phyloP scores from a whole-genome alignment of 2,329 filamentous ascomycete genomes.

The Tolypocladium album region DNA sequence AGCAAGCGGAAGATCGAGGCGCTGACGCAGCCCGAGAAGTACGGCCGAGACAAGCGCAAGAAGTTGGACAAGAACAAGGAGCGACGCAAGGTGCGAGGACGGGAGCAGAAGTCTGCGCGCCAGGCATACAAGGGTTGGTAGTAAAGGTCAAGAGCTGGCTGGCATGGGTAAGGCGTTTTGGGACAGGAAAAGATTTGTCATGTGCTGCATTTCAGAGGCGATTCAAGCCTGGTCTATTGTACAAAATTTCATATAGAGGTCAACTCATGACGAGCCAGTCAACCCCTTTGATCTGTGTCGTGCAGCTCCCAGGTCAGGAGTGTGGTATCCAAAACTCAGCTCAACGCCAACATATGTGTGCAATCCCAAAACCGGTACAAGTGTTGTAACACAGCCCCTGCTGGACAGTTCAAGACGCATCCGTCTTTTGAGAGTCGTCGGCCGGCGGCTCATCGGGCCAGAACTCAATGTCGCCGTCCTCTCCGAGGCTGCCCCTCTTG shows the following conservation, averaged over 20 bases:
- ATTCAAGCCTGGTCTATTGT: neutral
- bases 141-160: conserved; percentile 1
- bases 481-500: conserved; percentile 59
- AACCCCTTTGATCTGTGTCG: neutral
- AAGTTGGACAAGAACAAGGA: conserved; percentile 78
- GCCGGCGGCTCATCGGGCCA: conserved; percentile 58
- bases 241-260: neutral
- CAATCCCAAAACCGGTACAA: neutral
- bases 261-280: neutral
- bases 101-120: conserved; percentile 60
- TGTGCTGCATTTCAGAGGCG: neutral
- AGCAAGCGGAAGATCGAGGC: conserved; percentile 86
- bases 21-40: conserved; percentile 69
- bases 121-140: conserved; percentile 52
- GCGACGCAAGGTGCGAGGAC: conserved; percentile 66
- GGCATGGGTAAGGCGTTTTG: conserved; percentile 16
- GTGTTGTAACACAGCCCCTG: neutral
- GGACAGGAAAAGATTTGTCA: neutral
- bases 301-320: neutral
- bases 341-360: neutral
- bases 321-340: neutral
- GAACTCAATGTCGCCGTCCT: conserved; percentile 83
- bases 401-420: neutral
- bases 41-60: conserved; percentile 68
- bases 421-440: neutral